Percentiles rank a stretch among this genome's conserved stretches.
Evolutionary conservation across 1,284 basidiomycete genomes (phyloP).

Genomic region (Rhodotorula sp.): DNA sequence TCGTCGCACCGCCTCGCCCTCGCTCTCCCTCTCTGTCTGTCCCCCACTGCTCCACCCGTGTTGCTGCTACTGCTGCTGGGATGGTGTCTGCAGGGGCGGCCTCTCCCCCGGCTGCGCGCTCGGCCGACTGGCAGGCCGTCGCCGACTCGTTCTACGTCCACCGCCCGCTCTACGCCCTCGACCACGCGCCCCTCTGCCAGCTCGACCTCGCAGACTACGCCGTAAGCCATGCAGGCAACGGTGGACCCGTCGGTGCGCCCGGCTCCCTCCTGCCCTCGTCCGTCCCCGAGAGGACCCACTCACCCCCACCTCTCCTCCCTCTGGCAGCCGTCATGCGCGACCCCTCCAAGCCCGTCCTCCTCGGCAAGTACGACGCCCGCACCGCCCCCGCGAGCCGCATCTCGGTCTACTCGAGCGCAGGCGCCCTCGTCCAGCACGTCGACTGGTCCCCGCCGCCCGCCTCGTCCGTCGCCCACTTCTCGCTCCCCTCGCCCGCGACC

Average conservation of each 20-base stretch:
- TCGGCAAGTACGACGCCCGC: constrained; percentile 48
- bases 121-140: not conserved
- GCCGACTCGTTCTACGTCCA: constrained; percentile 55
- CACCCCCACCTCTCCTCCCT: constrained; percentile 4
- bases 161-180: constrained; percentile 77
- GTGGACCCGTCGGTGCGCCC: constrained; percentile 77
- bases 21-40: constrained; percentile 27
- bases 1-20: constrained; percentile 63
- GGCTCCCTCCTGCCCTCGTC: not conserved
- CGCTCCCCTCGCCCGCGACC: constrained; percentile 64
- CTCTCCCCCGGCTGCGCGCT: too few relatives aligned
- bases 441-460: constrained; percentile 66
- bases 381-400: constrained; percentile 46
- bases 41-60: too few relatives aligned
- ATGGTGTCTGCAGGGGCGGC: too few relatives aligned
- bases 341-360: constrained; percentile 72
- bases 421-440: constrained; percentile 52
- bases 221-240: constrained; percentile 72
- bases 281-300: not conserved
- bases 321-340: constrained; percentile 82
- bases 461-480: constrained; percentile 74
- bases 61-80: too few relatives aligned
- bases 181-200: constrained; percentile 63
- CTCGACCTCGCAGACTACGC: constrained; percentile 78
- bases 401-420: constrained; percentile 56